phyloP scores from a whole-genome alignment of 108 stramenopile species.

The Skeletonema tropicum region DNA sequence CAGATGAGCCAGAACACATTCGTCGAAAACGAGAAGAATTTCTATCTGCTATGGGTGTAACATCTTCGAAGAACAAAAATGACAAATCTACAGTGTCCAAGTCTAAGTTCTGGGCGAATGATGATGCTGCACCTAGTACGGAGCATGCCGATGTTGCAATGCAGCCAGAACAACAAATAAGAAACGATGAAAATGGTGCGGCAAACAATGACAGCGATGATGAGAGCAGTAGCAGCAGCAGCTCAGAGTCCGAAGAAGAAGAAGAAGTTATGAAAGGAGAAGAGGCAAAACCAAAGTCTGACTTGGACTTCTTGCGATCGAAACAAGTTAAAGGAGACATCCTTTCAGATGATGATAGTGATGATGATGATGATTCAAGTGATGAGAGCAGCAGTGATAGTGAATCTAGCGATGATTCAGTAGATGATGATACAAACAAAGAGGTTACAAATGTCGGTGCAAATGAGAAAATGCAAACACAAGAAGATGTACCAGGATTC shows the following conservation, averaged over 20 bases:
- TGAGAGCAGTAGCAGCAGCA: conserved; percentile 41
- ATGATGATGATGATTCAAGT: conserved; percentile 41
- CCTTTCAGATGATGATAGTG: conserved; percentile 55
- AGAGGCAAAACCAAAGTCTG: conserved; percentile 37
- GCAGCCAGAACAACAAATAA: not conserved
- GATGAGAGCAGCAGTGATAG: conserved; percentile 33
- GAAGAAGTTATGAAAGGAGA: conserved; percentile 5
- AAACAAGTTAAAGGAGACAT: conserved; percentile 65
- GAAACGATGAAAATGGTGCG: conserved; percentile 26
- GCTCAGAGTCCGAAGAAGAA: conserved; percentile 34
- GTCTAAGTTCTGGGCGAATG: conserved; percentile 87
- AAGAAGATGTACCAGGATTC: not conserved
- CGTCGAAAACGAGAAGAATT: conserved; percentile 50
- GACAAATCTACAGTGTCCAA: conserved; percentile 42
- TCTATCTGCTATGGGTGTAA: conserved; percentile 48
- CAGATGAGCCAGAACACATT: conserved; percentile 17
- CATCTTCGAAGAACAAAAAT: conserved; percentile 17
- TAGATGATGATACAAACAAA: conserved; percentile 16
- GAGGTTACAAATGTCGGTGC: not conserved
- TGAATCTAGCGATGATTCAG: conserved; percentile 25
- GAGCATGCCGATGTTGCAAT: conserved; percentile 9
- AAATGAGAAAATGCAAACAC: too few relatives aligned
- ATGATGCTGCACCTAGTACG: conserved; percentile 52
- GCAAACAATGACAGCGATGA: conserved; percentile 30
- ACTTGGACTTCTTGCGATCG: conserved; percentile 84